These are phyloP conservation scores for Trichoderma asperelloides DNA, from an alignment of 495 filamentous ascomycete genomes.

Conservation along the genomic window DNA sequence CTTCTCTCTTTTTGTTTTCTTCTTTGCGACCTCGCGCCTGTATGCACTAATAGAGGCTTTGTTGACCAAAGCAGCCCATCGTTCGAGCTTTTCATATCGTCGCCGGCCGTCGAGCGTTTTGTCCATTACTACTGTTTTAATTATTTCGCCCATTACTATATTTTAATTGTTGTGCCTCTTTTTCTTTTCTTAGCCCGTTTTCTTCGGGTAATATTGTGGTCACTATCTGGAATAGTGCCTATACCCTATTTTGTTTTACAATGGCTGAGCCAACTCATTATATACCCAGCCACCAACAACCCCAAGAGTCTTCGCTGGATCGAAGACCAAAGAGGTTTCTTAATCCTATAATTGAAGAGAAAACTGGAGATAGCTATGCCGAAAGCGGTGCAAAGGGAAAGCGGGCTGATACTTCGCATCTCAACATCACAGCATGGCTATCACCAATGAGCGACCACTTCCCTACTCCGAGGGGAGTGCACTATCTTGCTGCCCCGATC, in stretches of 20 bases:
- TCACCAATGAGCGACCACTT: conserved; percentile 54
- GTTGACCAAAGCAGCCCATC: conserved; percentile 44
- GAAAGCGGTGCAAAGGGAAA: conserved; percentile 14
- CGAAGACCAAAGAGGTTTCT: conserved; percentile 54
- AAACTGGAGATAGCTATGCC: conserved; percentile 23
- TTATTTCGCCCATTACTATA: conserved; percentile 11
- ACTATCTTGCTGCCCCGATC: conserved; percentile 48
- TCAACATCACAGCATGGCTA: conserved; percentile 44
- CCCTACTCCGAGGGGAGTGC: conserved; percentile 48
- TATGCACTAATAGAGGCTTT: conserved; percentile 29
- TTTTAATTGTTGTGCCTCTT: conserved; percentile 12
- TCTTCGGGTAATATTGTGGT: background rate
- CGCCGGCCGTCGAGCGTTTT: conserved; percentile 32
- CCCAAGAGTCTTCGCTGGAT: conserved; percentile 60
- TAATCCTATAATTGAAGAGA: conserved; percentile 85
- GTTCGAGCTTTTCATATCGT: conserved; percentile 25
- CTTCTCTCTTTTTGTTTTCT: conserved; percentile 24
- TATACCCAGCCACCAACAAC: conserved; percentile 49
- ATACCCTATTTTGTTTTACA: conserved; percentile 23
- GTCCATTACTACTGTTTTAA: conserved; percentile 15
- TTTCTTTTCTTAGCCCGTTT: background rate
- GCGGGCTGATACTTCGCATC: conserved; percentile 34
- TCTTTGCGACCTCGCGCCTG: background rate
- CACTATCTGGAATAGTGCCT: conserved; percentile 17
- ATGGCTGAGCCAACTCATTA: conserved; percentile 52